These are phyloP conservation scores for Cyclostephanos tholiformis DNA, from an alignment of 108 stramenopile genomes.

Conservation along the genomic window DNA sequence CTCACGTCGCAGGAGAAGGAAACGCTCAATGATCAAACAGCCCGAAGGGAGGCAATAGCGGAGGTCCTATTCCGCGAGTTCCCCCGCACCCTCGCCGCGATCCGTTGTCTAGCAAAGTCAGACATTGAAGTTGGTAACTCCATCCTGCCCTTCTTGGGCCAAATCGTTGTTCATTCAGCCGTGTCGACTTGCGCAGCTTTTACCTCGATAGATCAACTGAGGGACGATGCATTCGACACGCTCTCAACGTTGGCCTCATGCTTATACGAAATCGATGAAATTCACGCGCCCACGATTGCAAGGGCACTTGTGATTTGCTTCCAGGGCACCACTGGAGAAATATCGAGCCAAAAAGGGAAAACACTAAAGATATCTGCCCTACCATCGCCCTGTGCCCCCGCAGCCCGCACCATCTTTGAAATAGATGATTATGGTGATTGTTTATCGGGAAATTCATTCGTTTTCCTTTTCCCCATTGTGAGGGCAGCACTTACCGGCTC, in stretches of 20 bases:
- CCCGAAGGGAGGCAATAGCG: conserved; percentile 39
- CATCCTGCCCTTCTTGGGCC: conserved; percentile 58
- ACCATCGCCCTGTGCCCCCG: conserved; percentile 79
- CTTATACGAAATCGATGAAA: conserved; percentile 88
- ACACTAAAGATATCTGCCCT: conserved; percentile 45
- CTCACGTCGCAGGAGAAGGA: conserved; percentile 70
- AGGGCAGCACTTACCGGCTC: conserved; percentile 79
- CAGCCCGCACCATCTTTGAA: conserved; percentile 71
- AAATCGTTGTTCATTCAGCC: conserved; percentile 50
- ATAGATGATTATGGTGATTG: conserved; percentile 82
- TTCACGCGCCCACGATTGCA: conserved; percentile 65
- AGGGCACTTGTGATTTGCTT: conserved; percentile 65
- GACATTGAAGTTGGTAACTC: conserved; percentile 90
- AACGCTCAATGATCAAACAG: conserved; percentile 57
- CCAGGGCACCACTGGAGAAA: conserved; percentile 9
- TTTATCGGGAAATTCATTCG: conserved; percentile 81
- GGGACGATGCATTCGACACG: conserved; percentile 51
- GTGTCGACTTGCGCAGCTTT: conserved; percentile 60
- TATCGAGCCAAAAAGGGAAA: conserved; percentile 4
- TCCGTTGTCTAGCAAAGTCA: conserved; percentile 61
- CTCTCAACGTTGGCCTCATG: conserved; percentile 71
- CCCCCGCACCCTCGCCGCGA: conserved; percentile 51
- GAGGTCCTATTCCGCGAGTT: conserved; percentile 47
- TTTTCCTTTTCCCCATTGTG: conserved; percentile 83
- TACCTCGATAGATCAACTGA: conserved; percentile 30